These are phyloP conservation scores for Sutorius australiensis DNA, from an alignment of 768 basidiomycete genomes.

Conservation along the genomic window DNA sequence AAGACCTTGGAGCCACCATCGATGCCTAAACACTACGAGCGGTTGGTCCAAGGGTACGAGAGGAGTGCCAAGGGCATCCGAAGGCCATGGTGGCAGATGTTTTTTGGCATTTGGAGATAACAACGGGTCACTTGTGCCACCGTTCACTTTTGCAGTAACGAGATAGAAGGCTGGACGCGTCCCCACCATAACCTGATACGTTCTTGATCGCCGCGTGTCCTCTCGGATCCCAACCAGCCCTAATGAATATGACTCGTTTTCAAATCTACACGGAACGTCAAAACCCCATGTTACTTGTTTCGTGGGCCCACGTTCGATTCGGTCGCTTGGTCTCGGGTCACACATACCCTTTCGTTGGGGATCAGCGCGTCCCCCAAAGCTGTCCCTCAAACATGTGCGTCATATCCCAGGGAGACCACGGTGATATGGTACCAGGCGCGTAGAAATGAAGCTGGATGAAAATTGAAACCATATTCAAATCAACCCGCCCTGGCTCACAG, in stretches of 20 bases:
- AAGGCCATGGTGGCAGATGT: slow-evolving; percentile 81
- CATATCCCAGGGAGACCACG: background rate
- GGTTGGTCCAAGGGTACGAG: slow-evolving; percentile 68
- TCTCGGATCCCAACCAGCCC: background rate
- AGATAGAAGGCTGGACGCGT: background rate
- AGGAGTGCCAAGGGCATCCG: slow-evolving; percentile 74
- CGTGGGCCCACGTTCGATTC: background rate
- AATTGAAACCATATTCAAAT: background rate
- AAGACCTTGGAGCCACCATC: slow-evolving; percentile 67
- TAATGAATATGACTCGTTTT: background rate
- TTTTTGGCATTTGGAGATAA: slow-evolving; percentile 65
- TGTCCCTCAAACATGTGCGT: slow-evolving; percentile 1
- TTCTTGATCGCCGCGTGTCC: background rate
- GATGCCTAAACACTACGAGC: slow-evolving; percentile 67
- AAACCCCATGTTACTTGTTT: background rate
- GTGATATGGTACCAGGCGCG: background rate
- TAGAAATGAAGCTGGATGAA: slow-evolving; percentile 1
- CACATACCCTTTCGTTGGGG: background rate
- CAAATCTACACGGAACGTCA: background rate
- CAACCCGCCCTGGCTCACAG: background rate
- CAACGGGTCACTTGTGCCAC: background rate
- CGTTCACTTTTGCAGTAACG: background rate
- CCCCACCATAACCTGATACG: background rate
- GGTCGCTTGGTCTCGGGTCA: background rate
- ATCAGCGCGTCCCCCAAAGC: slow-evolving; percentile 1